Evolutionary conservation across 163 green algal genomes (phyloP).

Genomic region (Prototheca stagnorum): DNA sequence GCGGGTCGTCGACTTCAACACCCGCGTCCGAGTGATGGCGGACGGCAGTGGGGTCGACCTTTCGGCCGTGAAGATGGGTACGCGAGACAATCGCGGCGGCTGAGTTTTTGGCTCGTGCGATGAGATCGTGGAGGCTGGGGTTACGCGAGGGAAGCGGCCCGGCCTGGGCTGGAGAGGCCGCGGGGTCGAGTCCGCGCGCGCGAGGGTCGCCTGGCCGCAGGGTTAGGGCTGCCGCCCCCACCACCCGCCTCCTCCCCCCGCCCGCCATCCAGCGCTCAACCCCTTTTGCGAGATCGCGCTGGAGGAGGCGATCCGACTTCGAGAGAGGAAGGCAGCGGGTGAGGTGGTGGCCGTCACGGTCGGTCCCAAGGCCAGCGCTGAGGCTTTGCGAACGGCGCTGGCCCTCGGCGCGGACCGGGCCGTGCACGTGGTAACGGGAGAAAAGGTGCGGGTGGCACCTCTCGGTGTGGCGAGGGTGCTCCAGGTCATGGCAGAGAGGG

Average conservation of each 20-base stretch:
- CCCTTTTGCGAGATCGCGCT: slow-evolving; percentile 90
- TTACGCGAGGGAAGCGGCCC: no score
- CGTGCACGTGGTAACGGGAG: slow-evolving; percentile 45
- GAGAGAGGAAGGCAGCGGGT: slow-evolving; percentile 39
- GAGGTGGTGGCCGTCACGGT: slow-evolving; percentile 74
- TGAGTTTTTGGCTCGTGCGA: no score
- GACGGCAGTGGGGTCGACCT: slow-evolving; percentile 75
- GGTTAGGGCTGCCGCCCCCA: no score
- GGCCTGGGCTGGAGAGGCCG: no score
- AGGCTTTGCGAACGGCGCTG: slow-evolving; percentile 69
- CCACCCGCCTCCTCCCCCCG: no score
- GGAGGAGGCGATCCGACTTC: slow-evolving; percentile 73
- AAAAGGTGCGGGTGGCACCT: slow-evolving; percentile 39
- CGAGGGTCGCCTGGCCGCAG: no score
- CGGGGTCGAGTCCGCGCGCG: no score
- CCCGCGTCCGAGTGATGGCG: slow-evolving; percentile 63
- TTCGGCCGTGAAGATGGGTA: slow-evolving; percentile 59
- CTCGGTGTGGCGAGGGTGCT: slow-evolving; percentile 65
- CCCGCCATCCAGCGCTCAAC: slow-evolving; percentile 56
- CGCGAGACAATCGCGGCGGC: no score
- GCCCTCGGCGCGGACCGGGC: slow-evolving; percentile 76
- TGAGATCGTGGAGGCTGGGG: no score
- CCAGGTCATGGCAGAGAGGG: slow-evolving; percentile 35
- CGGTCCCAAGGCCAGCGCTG: slow-evolving; percentile 38
- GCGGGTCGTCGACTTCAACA: slow-evolving; percentile 79